Conservation (phyloP, 495 filamentous ascomycete species). For the Bacidia rubella region DNA sequence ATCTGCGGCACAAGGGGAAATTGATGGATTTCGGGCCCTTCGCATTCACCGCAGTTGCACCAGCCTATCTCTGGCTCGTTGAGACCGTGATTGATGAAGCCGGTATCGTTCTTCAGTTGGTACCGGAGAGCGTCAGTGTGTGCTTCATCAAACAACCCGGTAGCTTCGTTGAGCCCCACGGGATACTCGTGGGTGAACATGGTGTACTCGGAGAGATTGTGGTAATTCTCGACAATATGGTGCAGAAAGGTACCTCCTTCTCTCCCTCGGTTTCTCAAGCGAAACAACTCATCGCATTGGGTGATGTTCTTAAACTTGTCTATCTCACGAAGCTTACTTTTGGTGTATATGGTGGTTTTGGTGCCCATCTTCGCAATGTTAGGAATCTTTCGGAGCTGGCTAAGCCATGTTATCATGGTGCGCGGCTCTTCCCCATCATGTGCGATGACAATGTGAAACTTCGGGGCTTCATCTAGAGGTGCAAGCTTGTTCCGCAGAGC, state of each 20-base stretch:
- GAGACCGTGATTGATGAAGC: slow-evolving; percentile 6
- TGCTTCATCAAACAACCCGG: background rate
- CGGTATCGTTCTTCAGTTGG: slow-evolving; percentile 4
- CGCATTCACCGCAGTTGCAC: slow-evolving; percentile 8
- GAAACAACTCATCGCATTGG: slow-evolving; percentile 1
- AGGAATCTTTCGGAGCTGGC: slow-evolving; percentile 4
- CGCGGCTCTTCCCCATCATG: background rate
- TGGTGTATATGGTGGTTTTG: slow-evolving; percentile 4
- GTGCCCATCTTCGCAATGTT: slow-evolving; percentile 3
- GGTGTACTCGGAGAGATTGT: slow-evolving; percentile 2
- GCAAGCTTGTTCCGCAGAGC: background rate
- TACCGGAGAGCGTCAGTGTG: background rate
- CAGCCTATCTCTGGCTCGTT: background rate
- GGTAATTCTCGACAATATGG: slow-evolving; percentile 8
- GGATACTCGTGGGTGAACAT: slow-evolving; percentile 7
- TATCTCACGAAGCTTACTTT: background rate
- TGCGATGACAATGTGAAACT: slow-evolving; percentile 6
- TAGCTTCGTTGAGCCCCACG: slow-evolving; percentile 1
- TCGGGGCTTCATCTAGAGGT: background rate
- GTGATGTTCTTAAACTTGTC: slow-evolving; percentile 2
- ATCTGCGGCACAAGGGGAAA: slow-evolving; percentile 7
- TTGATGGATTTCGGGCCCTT: background rate
- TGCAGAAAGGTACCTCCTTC: slow-evolving; percentile 8
- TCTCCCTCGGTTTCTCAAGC: slow-evolving; percentile 2
- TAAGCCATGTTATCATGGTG: slow-evolving; percentile 6